Evolutionary conservation across 805 yeast species (phyloP), one percentile per base, ranked within the genome.

Genomic region (Spathaspora arborariae): DNA sequence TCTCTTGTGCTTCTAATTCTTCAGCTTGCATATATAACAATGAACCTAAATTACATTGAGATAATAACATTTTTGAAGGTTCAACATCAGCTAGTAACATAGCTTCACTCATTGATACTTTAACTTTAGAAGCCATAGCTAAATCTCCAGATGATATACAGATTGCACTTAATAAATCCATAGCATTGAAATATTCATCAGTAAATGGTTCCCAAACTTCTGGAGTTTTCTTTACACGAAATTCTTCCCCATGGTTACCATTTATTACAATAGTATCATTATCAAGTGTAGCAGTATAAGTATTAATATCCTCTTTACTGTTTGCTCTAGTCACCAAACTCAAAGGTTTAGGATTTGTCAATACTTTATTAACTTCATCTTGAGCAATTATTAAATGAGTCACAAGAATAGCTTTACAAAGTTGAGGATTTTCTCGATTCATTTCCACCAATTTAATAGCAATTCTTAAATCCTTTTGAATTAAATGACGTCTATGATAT

Each of bases 101-200:
- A 75, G 86, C 77, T 56, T 80, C 80, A 8, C 84, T 81, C 46
- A 87, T 79, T 22, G 82, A 74, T 51, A 80, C 69, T 54, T 83
- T 84, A 40, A 85, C 74, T 43, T 78, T 69, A 16, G 82, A 66
- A 1, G 91, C 89, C 41, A 78, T 66, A 16, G 77, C 67, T 43
- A 81, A 67, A 59, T 85, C 89, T n/a, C 88, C 88, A 13, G 81
- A 72, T 1, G 85, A 75, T 46, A 88, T 64, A 50, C 86, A 84
- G 35, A 82, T 69, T 2, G 94, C 89, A 2, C 87, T 81, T 53
- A 83, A 79, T 47, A 88, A 58, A 55, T 90, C 96, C 63, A 92
- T 74, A 1, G 88, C 84, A 46, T 82, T 80, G 61, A 90, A 83
- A 51, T 85, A 77, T 56, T 89, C 96, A 47, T 85, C 88, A 33